Base-by-base conservation (phyloP, 2,329 filamentous ascomycete species). In the Talaromyces rugulosus region DNA sequence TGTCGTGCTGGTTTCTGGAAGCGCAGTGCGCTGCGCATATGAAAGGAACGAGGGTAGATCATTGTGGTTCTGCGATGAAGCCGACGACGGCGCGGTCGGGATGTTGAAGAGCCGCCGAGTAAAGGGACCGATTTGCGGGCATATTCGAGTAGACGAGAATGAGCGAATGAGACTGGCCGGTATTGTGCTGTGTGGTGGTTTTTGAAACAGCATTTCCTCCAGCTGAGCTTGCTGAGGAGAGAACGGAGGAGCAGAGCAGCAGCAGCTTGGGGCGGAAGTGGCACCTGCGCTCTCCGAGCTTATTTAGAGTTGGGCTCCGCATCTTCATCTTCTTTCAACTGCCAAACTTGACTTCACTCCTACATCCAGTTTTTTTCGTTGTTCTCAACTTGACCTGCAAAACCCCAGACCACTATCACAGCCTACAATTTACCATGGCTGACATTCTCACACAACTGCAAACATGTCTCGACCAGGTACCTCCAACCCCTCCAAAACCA, bases 391-490 rank as follows among this genome's bases (percentile, higher is more conserved):
- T 4, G 28, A 53, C 27, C 16, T 53, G 11, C 44, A 16, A 31
- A 4, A 30, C 3, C 12, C 4, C 3, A 53, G 30, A 1, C 36
- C 16, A 11, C 27, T 12, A 33, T 14, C 33, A 5, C 52, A 18
- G n/a, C 2, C 16, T 51, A 55, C 56, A 16, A 65, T 56, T 56
- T 47, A 42, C 64, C 14, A 78, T 80, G 78, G 77, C 77, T 23
- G 80, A 82, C 67, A 78, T 80, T 34, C 70, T 82, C 42, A 82
- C 80, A 18, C 79, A 82, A 63, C 75, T 82, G 42, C 80, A 82
- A 72, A 80, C 79, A 60, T 81, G 79, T 66, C 76, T 81, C 44
- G 79, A 82, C 66, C 80, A 82, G 67, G 78, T 79, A 71, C 16
- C n/a, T 11, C 44, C 28, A 55, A 27, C 14, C n/a, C 47, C 59